These are phyloP conservation scores for Linum lewisii DNA, from an alignment of 345 rosid genomes.

Conservation along the genomic window DNA sequence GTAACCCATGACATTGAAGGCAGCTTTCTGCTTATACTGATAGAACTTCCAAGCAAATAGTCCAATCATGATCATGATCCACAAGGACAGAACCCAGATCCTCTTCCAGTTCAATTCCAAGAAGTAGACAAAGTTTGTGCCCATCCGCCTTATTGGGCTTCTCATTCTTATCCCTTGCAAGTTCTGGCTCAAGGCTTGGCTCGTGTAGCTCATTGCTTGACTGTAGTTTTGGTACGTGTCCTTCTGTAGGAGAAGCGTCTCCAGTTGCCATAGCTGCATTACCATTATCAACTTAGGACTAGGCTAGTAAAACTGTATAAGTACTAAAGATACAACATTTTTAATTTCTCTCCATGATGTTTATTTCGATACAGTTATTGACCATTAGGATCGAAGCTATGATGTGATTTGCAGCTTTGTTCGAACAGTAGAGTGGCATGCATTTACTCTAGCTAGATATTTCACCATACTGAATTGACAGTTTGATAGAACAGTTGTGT, in stretches of 20 bases:
- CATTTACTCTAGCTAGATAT: not conserved
- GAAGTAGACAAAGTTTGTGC: slow-evolving; percentile 45
- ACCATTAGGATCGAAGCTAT: too few species aligned
- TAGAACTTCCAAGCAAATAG: slow-evolving; percentile 83
- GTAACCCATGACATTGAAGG: slow-evolving; percentile 77
- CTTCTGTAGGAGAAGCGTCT: slow-evolving; percentile 88
- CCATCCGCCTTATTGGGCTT: slow-evolving; percentile 42
- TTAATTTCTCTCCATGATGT: not conserved
- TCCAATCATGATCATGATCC: slow-evolving; percentile 78
- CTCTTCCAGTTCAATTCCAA: slow-evolving; percentile 87
- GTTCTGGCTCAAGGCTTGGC: slow-evolving; percentile 97
- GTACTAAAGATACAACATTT: not conserved
- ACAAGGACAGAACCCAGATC: slow-evolving; percentile 73
- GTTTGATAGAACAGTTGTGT: not conserved
- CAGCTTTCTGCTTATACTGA: slow-evolving; percentile 63
- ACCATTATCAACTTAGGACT: slow-evolving; percentile 8
- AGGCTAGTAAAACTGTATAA: too few species aligned
- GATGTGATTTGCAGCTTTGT: too few species aligned
- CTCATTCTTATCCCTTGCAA: slow-evolving; percentile 71
- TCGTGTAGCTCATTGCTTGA: slow-evolving; percentile 92
- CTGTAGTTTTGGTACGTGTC: slow-evolving; percentile 94
- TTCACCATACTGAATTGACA: slow-evolving; percentile 8
- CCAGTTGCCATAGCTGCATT: slow-evolving; percentile 93
- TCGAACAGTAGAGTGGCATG: not conserved
- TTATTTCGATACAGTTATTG: too few species aligned